Percentiles rank a stretch among this genome's conserved stretches.
Evolutionary conservation across 331 rosid genomes (phyloP).

Genomic region (Prunus yedoensis): DNA sequence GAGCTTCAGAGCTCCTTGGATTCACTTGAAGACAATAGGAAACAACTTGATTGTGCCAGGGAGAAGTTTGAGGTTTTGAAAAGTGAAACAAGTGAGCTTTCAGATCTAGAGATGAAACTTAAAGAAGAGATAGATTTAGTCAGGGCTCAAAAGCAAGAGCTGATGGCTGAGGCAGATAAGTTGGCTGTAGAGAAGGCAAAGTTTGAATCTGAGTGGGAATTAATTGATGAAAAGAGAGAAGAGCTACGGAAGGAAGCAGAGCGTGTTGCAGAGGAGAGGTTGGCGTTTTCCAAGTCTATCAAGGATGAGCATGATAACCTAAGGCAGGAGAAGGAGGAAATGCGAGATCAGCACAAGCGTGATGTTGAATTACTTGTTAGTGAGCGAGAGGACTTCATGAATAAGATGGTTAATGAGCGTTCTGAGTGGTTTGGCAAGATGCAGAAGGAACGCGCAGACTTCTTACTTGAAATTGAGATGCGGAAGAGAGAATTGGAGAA

Average conservation of each 20-base stretch:
- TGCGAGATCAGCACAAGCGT: conserved; percentile 60
- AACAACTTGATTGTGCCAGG: conserved; percentile 56
- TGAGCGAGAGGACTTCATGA: conserved; percentile 87
- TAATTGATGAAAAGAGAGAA: conserved; percentile 84
- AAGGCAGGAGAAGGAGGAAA: conserved; percentile 61
- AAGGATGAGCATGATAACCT: conserved; percentile 74
- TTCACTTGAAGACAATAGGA: conserved; percentile 57
- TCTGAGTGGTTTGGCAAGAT: conserved; percentile 84
- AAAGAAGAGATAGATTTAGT: conserved; percentile 89
- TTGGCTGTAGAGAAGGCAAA: conserved; percentile 79
- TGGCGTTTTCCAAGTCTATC: conserved; percentile 58
- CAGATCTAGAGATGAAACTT: conserved; percentile 70
- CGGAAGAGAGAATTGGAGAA: conserved; percentile 70
- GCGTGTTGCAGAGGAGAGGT: conserved; percentile 60
- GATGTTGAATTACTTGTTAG: conserved; percentile 60
- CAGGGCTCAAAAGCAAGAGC: conserved; percentile 70
- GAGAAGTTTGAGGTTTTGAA: conserved; percentile 68
- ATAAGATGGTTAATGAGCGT: conserved; percentile 74
- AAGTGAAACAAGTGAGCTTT: conserved; percentile 75
- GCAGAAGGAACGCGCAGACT: conserved; percentile 84
- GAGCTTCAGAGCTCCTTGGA: conserved; percentile 58
- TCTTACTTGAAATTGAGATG: conserved; percentile 71
- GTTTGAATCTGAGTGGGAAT: conserved; percentile 95
- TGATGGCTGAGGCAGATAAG: conserved; percentile 73
- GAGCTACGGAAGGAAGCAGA: conserved; percentile 68